Conservation (phyloP, 2,329 filamentous ascomycete species). For the Tolypocladium album region DNA sequence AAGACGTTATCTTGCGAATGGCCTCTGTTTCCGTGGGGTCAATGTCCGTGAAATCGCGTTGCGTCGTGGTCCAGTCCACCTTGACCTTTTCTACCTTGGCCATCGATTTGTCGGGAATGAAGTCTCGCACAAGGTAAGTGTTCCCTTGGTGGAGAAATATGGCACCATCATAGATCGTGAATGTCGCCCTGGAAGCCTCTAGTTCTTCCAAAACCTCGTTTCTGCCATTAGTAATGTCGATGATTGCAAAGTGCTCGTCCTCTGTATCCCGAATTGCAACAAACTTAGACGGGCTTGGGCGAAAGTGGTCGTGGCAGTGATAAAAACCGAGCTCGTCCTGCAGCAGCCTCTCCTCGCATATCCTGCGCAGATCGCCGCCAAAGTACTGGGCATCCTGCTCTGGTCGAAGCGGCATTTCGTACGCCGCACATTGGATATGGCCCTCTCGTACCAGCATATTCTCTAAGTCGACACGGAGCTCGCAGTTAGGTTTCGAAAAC, state of each 20-base stretch:
- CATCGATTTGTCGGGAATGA: slow-evolving; percentile 67
- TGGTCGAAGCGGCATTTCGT: slow-evolving; percentile 85
- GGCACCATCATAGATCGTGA: slow-evolving; percentile 91
- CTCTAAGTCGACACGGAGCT: slow-evolving; percentile 80
- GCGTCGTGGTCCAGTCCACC: slow-evolving; percentile 90
- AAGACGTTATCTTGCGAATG: slow-evolving; percentile 58
- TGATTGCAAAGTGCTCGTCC: slow-evolving; percentile 86
- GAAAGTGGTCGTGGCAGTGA: slow-evolving; percentile 80
- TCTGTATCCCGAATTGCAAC: slow-evolving; percentile 82
- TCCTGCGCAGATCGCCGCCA: slow-evolving; percentile 56
- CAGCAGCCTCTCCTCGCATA: slow-evolving; percentile 64
- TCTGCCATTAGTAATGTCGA: slow-evolving; percentile 72
- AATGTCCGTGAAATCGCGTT: slow-evolving; percentile 88
- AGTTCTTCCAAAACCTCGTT: slow-evolving; percentile 89
- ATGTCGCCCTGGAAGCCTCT: slow-evolving; percentile 90
- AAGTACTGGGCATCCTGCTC: slow-evolving; percentile 71
- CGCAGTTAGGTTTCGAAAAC: slow-evolving; percentile 81
- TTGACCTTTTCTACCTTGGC: slow-evolving; percentile 82
- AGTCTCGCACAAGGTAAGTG: slow-evolving; percentile 84
- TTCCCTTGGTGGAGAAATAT: slow-evolving; percentile 96
- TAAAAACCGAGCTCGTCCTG: slow-evolving; percentile 73
- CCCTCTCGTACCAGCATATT: slow-evolving; percentile 89
- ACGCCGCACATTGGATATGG: slow-evolving; percentile 89
- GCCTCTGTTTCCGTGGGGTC: slow-evolving; percentile 88
- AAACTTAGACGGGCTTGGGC: slow-evolving; percentile 70